Conservation (phyloP, 225 moss, liverwort and hornwort genomes). For the Climacium dendroides region DNA sequence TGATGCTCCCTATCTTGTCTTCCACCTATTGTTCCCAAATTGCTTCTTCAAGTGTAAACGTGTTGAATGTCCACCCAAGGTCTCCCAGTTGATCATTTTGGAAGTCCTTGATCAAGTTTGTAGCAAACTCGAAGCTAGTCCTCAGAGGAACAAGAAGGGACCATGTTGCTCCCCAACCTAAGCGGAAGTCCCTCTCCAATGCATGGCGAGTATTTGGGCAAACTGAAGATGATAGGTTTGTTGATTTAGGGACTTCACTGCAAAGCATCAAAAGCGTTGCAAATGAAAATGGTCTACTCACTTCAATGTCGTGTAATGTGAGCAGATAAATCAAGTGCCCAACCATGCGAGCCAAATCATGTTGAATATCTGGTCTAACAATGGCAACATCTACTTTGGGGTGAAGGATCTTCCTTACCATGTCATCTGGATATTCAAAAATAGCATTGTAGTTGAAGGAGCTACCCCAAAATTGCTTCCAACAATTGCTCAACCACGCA, state of each 20-base stretch:
- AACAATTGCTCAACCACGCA: not conserved
- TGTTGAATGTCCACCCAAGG: not conserved
- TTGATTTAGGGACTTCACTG: not conserved
- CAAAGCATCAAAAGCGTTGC: not conserved
- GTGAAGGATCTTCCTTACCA: not conserved
- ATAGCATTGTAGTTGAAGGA: not conserved
- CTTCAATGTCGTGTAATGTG: not conserved
- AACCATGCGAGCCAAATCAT: not conserved
- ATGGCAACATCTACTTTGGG: not conserved
- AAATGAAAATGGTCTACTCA: not conserved
- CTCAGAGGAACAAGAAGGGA: not conserved
- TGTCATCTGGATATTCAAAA: not conserved
- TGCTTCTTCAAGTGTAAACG: not conserved
- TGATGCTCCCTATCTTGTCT: not conserved
- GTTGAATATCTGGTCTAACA: not conserved
- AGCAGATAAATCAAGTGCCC: not conserved
- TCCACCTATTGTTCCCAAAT: rapidly evolving
- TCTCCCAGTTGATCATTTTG: not conserved
- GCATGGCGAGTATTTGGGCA: not conserved
- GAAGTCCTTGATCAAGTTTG: not conserved
- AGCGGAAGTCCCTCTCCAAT: not conserved
- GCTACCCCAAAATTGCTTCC: not conserved
- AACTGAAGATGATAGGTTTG: not conserved
- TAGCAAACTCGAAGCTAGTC: not conserved
- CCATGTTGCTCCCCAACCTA: not conserved